Evolutionary conservation across 768 basidiomycete species (phyloP).

Genomic region (Trametes villosa): DNA sequence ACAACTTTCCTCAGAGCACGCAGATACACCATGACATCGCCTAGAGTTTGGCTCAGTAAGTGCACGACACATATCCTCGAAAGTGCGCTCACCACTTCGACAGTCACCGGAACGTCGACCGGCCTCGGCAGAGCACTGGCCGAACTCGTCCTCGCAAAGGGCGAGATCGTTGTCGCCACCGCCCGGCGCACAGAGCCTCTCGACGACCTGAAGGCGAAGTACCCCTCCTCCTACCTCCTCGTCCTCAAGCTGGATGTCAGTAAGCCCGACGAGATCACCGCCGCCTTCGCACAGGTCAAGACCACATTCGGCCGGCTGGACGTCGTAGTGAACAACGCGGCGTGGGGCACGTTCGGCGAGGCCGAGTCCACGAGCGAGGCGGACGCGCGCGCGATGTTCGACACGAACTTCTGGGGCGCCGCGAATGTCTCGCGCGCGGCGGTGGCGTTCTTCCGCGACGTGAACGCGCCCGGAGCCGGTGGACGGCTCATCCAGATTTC

Average conservation of each 20-base stretch:
- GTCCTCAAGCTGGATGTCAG: conserved; percentile 46
- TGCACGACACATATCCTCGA: too few species aligned
- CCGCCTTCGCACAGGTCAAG: conserved; percentile 41
- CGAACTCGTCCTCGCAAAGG: conserved; percentile 40
- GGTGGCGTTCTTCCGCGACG: conserved; percentile 35
- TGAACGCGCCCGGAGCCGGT: conserved; percentile 24
- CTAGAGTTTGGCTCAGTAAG: too few species aligned
- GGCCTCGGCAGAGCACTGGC: conserved; percentile 44
- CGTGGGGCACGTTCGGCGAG: conserved; percentile 37
- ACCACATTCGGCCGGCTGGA: conserved; percentile 47
- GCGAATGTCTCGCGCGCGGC: conserved; percentile 24
- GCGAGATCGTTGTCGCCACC: conserved; percentile 48
- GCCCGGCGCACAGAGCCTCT: conserved; percentile 43
- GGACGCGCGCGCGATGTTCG: conserved; percentile 41
- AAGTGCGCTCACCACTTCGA: too few species aligned
- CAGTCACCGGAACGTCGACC: conserved; percentile 47
- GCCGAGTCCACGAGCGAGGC: conserved; percentile 41
- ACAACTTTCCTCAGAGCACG: too few species aligned
- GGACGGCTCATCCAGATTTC: conserved; percentile 45
- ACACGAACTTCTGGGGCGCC: conserved; percentile 37
- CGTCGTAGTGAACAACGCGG: conserved; percentile 52
- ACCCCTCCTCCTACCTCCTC: conserved; percentile 39
- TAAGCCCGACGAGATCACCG: conserved; percentile 35
- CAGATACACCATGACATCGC: too few species aligned
- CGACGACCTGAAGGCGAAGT: conserved; percentile 33